Conservation (phyloP, 1,139 yeast species). For the Suhomyces taliae region DNA sequence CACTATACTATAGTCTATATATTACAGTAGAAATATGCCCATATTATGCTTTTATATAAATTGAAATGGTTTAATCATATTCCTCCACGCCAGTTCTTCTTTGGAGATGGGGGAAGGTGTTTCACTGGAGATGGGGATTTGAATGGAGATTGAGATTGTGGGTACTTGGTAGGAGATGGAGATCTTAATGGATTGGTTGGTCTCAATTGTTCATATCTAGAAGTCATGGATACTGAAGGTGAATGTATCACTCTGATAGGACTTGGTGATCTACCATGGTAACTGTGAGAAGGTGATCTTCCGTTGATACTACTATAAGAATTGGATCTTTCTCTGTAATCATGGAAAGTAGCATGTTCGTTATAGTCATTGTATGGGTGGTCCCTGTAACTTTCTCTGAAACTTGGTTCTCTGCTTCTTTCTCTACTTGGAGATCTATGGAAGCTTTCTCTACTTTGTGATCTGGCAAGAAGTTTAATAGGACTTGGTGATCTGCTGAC, state of each 20-base stretch:
- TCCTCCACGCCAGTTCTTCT: slow-evolving; percentile 3
- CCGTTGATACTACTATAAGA: slow-evolving; percentile 2
- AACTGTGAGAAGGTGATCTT: background rate
- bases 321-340: slow-evolving; percentile 3
- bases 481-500: slow-evolving; percentile 15
- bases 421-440: slow-evolving; percentile 2
- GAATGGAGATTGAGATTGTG: slow-evolving; percentile 9
- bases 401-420: background rate
- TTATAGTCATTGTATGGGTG: background rate
- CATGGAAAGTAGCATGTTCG: background rate
- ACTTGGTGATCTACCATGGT: slow-evolving; percentile 9
- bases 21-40: no score
- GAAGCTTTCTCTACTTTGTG: slow-evolving; percentile 4
- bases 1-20: no score
- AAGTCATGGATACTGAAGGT: slow-evolving; percentile 6
- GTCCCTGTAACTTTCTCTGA: background rate
- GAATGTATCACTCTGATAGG: slow-evolving; percentile 8
- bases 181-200: slow-evolving; percentile 9
- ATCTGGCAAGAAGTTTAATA: slow-evolving; percentile 7
- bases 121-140: slow-evolving; percentile 13
- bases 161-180: slow-evolving; percentile 13
- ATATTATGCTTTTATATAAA: no score
- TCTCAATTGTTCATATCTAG: slow-evolving; percentile 3
- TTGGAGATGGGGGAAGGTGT: slow-evolving; percentile 11
- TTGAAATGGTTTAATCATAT: no score